Evolutionary conservation across 139 green algal genomes (phyloP), one percentile per base, ranked within the genome.

Genomic region (Haematococcus sp.): DNA sequence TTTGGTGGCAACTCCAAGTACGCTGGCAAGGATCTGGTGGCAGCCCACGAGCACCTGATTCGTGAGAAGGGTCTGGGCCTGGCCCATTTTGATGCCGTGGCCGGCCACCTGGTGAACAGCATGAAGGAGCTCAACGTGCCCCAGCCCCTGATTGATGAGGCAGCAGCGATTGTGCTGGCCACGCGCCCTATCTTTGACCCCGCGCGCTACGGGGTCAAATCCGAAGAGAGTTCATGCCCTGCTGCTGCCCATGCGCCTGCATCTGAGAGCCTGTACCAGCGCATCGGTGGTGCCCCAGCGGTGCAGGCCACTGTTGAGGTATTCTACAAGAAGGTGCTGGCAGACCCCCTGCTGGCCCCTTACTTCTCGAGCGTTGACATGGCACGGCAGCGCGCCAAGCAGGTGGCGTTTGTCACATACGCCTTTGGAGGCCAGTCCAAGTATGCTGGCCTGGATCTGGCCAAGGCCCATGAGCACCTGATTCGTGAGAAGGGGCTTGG

Each of bases 91-190:
- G 59, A 66, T 40, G 27, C 28, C 4, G 59, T 66, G 59, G 59
- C 59, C 5, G 59, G 59, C 11, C 54, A 61, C 54, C 23, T 61
- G 22, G 54, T 61, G 15, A 13, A 4, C 54, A 11, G 4, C 54
- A 61, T 61, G 54, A 44, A 56, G 35, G 64, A 71, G 35, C 64
- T 71, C 34, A 33, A 33, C 3, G 64, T 71, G 35, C 35, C 19
- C 3, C 64, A 56, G 64, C 30, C 43, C 64, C 64, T 71, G 64
- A 33, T 71, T 4, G 23, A 71, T 27, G 64, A 71, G 64, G 64
- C 44, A 5, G 64, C 44, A 16, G 64, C 3, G 4, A 40, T 71
- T 1, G 64, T 71, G 34, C 15, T 30, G 7, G n/a, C 64, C 9
- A 71, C 64, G 3, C 59, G 59, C 59, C 59, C 59, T 5, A 34